Percentiles rank a stretch among this genome's conserved stretches.
These are phyloP conservation scores for Centaurea solstitialis DNA, from an alignment of 129 eudicot species.

Conservation along the genomic window DNA sequence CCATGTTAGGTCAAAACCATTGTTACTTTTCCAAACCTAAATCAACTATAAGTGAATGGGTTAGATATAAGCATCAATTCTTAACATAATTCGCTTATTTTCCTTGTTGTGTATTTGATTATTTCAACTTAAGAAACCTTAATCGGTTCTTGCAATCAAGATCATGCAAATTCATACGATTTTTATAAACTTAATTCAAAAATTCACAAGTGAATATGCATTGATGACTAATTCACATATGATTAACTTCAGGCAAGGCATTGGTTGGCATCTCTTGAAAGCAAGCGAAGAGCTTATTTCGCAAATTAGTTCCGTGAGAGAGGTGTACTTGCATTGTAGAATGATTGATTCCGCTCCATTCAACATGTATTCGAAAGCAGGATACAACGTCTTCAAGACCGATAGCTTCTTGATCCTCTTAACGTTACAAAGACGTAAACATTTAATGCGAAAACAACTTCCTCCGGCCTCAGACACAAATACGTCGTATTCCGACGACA, in stretches of 20 bases:
- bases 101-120: neutral
- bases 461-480: conserved; percentile 48
- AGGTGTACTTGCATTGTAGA: conserved; percentile 88
- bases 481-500: conserved; percentile 17
- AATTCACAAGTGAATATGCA: neutral
- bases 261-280: conserved; percentile 93
- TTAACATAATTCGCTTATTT: neutral
- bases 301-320: conserved; percentile 68
- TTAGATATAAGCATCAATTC: neutral
- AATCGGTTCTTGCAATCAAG: neutral
- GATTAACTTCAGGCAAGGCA: conserved; percentile 75
- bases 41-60: neutral
- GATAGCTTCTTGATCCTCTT: conserved; percentile 75
- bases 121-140: neutral
- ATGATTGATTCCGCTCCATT: conserved; percentile 89
- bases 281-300: conserved; percentile 93
- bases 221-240: neutral
- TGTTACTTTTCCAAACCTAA: neutral
- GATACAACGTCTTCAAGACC: conserved; percentile 70
- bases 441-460: conserved; percentile 87
- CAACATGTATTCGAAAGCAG: conserved; percentile 93
- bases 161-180: conserved; percentile 6
- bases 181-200: neutral
- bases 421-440: conserved; percentile 90
- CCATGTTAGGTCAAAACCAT: neutral